Evolutionary conservation across 805 yeast species (phyloP).

Genomic region (Lipomyces lipofer): DNA sequence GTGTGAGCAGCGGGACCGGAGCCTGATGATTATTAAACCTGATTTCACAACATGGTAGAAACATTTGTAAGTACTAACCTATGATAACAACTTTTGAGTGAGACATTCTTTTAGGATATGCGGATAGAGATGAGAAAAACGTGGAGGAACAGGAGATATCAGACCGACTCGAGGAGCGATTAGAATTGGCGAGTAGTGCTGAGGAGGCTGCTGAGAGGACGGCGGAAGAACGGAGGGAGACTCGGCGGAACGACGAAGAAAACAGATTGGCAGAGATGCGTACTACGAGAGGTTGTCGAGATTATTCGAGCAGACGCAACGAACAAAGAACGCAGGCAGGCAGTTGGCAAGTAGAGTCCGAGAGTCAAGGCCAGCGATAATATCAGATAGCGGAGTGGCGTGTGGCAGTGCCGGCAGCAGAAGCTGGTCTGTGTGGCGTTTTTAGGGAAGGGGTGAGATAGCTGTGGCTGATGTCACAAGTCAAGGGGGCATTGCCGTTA

Average conservation of each 20-base stretch:
- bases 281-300: not conserved
- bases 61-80: slow-evolving; percentile 13
- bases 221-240: slow-evolving; percentile 1
- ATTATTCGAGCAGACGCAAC: no score
- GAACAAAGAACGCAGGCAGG: not conserved
- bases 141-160: not conserved
- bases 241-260: slow-evolving; percentile 1
- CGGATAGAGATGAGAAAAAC: not conserved
- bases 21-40: no score
- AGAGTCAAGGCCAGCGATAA: not conserved
- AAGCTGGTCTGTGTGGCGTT: not conserved
- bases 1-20: slow-evolving; percentile 99
- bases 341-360: not conserved
- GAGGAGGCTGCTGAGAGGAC: slow-evolving; percentile 1
- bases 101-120: slow-evolving; percentile 10
- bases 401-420: not conserved
- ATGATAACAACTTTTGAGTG: slow-evolving; percentile 83
- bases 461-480: not conserved
- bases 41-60: not conserved
- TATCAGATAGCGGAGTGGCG: not conserved
- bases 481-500: no score
- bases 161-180: not conserved
- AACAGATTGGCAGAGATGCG: not conserved
- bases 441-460: not conserved
- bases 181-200: slow-evolving; percentile 1